Evolutionary conservation across 164 flowering plant species (phyloP).

Genomic region (Tinospora cordifolia): DNA sequence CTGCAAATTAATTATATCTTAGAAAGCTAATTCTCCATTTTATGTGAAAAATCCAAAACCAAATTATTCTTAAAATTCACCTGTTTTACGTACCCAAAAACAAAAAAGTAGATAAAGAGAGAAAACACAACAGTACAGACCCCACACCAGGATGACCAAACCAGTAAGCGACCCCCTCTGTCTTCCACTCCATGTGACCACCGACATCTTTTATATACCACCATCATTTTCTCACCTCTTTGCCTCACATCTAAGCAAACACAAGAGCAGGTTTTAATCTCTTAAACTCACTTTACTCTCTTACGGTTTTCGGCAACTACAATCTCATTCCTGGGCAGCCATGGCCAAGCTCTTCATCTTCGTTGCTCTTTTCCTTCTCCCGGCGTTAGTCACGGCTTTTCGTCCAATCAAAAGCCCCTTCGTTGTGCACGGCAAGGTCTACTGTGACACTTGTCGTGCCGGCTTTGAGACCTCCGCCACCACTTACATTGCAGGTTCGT

Average conservation of each 20-base stretch:
- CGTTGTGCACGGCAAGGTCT: constrained; percentile 41
- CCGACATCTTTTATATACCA: background rate
- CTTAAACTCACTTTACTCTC: background rate
- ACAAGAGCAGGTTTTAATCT: background rate
- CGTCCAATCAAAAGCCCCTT: constrained; percentile 27
- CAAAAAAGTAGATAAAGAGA: background rate
- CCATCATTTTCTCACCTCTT: background rate
- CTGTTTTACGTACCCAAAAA: background rate
- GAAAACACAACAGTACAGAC: background rate
- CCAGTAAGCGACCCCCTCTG: background rate
- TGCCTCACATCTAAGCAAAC: background rate
- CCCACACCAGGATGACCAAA: background rate
- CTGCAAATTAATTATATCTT: no score
- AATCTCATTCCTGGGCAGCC: background rate
- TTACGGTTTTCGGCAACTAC: background rate
- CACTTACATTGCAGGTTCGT: constrained; percentile 42
- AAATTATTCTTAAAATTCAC: no score
- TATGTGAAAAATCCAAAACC: no score
- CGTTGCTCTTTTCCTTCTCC: constrained; percentile 37
- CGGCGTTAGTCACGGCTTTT: constrained; percentile 29
- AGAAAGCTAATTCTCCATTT: no score
- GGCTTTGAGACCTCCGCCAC: constrained; percentile 65
- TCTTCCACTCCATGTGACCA: background rate
- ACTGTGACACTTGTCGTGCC: constrained; percentile 64
- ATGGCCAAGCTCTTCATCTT: constrained; percentile 35